phyloP scores from a whole-genome alignment of 2,329 filamentous ascomycete species.

The Colletotrichum cuscutae region DNA sequence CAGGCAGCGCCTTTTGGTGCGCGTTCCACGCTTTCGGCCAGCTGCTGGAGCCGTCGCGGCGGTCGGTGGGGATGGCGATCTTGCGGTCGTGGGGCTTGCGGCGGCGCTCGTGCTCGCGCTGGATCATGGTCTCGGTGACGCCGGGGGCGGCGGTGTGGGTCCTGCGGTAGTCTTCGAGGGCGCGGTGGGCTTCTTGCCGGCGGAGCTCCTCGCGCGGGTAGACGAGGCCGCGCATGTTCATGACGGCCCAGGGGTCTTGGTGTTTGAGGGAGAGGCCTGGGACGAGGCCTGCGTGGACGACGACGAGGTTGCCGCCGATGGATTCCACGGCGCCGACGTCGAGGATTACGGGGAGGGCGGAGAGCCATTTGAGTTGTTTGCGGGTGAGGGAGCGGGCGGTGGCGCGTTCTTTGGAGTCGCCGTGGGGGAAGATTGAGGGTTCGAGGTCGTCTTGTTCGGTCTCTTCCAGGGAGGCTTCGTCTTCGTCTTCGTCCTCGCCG shows the following conservation, averaged over 20 bases:
- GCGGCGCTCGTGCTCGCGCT: constrained; percentile 34
- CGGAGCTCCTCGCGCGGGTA: constrained; percentile 55
- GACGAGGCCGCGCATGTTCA: constrained; percentile 90
- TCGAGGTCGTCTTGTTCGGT: constrained; percentile 33
- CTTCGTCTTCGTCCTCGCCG: constrained; percentile 40
- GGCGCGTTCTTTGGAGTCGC: constrained; percentile 58
- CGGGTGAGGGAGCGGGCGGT: constrained; percentile 63
- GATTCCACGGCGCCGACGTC: constrained; percentile 71
- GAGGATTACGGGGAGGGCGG: constrained; percentile 80
- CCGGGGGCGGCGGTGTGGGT: constrained; percentile 31
- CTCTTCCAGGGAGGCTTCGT: constrained; percentile 11
- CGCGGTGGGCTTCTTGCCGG: constrained; percentile 46
- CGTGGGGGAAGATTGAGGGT: constrained; percentile 42
- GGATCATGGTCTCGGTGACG: constrained; percentile 29
- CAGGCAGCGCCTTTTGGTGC: constrained; percentile 51
- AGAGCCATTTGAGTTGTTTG: constrained; percentile 76
- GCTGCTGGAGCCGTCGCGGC: constrained; percentile 61
- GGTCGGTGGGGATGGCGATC: constrained; percentile 50
- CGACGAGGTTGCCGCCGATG: constrained; percentile 61
- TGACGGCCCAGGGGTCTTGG: constrained; percentile 82
- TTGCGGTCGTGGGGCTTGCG: constrained; percentile 42
- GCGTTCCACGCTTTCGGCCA: constrained; percentile 76
- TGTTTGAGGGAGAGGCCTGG: constrained; percentile 76
- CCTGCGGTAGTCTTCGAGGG: constrained; percentile 29
- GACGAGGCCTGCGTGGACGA: constrained; percentile 88